These are phyloP conservation scores for Podospora comata DNA, from an alignment of 495 filamentous ascomycete genomes.

Conservation along the genomic window DNA sequence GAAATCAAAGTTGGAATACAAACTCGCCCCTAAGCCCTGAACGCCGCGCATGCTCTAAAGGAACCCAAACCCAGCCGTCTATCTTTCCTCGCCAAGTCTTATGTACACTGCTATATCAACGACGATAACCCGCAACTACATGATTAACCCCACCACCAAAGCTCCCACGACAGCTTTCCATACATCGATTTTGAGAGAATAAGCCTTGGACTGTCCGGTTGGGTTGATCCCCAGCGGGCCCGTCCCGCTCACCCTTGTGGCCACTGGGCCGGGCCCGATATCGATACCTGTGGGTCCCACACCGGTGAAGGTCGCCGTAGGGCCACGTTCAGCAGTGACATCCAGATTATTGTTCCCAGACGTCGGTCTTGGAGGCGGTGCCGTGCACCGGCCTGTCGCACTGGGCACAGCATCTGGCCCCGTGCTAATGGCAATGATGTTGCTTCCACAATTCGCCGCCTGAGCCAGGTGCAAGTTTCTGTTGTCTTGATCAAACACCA, in stretches of 20 bases:
- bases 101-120: background rate
- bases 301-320: conserved; percentile 15
- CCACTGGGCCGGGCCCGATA: conserved; percentile 22
- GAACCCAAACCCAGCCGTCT: background rate
- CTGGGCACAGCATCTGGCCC: conserved; percentile 26
- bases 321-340: conserved; percentile 15
- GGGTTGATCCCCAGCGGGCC: background rate
- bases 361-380: conserved; percentile 13
- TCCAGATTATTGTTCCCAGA: conserved; percentile 5
- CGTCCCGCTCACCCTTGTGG: background rate
- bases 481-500: conserved; percentile 39
- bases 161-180: background rate
- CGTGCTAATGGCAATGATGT: conserved; percentile 33
- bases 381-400: conserved; percentile 18
- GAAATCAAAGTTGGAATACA: background rate
- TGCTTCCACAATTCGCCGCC: conserved; percentile 36
- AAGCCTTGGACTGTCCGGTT: background rate
- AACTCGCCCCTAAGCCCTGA: background rate
- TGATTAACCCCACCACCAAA: background rate
- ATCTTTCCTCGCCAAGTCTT: background rate
- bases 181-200: background rate
- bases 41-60: background rate
- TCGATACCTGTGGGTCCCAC: conserved; percentile 13
- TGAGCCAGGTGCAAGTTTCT: conserved; percentile 36
- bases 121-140: background rate